These are phyloP conservation scores for Musa troglodytarum DNA, from an alignment of 176 grass and related monocot species.

Conservation along the genomic window DNA sequence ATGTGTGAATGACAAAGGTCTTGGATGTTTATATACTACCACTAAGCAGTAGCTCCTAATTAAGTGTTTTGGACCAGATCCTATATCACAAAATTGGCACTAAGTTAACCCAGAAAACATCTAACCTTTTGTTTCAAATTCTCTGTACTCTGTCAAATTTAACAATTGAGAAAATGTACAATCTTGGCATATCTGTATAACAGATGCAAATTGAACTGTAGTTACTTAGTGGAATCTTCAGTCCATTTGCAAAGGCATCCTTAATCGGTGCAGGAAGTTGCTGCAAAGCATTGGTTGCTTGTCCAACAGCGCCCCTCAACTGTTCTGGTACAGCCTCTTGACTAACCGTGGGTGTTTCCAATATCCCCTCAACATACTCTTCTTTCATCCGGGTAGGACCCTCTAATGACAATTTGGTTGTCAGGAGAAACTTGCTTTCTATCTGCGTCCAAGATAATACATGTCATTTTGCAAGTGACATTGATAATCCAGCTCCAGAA, in stretches of 20 bases:
- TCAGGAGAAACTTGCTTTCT: conserved; percentile 76
- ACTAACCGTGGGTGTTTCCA: conserved; percentile 68
- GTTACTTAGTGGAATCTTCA: conserved; percentile 91
- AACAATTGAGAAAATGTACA: neutral
- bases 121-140: neutral
- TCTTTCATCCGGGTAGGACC: conserved; percentile 89
- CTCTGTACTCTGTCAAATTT: neutral
- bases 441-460: conserved; percentile 39
- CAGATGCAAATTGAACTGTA: neutral
- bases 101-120: neutral
- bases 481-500: neutral
- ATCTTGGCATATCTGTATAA: neutral
- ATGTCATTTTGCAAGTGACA: neutral
- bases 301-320: conserved; percentile 54
- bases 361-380: conserved; percentile 60
- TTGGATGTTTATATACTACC: no score
- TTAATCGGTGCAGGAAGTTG: conserved; percentile 77
- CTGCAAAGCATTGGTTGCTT: conserved; percentile 55
- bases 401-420: conserved; percentile 71
- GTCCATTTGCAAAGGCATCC: conserved; percentile 62
- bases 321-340: conserved; percentile 72
- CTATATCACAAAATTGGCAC: neutral
- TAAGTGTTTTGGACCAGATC: neutral
- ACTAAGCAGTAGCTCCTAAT: no score
- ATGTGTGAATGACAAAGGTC: no score